Conservation (phyloP, 1,284 basidiomycete species). For the Pseudozyma thailandica region DNA sequence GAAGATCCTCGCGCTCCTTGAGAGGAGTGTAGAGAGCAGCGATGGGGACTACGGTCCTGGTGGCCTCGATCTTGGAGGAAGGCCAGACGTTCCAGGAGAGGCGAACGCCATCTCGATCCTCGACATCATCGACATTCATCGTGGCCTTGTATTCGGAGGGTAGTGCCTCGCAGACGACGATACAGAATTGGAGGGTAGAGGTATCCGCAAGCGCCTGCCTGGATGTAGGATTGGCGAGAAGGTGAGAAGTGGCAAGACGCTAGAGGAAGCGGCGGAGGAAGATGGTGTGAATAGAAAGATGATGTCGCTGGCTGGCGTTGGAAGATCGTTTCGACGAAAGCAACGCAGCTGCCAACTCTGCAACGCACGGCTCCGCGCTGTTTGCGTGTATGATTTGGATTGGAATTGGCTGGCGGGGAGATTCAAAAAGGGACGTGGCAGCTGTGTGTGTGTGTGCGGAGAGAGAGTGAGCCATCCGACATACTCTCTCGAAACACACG, state of each 20-base stretch:
- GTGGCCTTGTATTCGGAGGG: slow-evolving; percentile 1
- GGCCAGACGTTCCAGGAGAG: slow-evolving; percentile 98
- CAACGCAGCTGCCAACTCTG: slow-evolving; percentile 1
- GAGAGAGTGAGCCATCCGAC: slow-evolving; percentile 5
- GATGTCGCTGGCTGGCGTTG: slow-evolving; percentile 19
- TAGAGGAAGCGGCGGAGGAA: not conserved
- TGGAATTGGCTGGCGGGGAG: slow-evolving; percentile 3
- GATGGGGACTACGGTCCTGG: slow-evolving; percentile 96
- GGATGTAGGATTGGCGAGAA: not conserved
- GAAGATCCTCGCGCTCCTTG: slow-evolving; percentile 92
- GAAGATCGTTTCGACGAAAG: slow-evolving; percentile 20
- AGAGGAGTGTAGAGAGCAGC: slow-evolving; percentile 97
- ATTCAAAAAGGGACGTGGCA: slow-evolving; percentile 14
- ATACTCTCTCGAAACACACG: not conserved
- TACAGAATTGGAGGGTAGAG: not conserved
- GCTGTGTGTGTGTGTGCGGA: not conserved
- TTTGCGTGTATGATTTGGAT: slow-evolving; percentile 4
- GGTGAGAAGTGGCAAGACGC: slow-evolving; percentile 7
- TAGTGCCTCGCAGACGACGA: not conserved
- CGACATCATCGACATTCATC: slow-evolving; percentile 68
- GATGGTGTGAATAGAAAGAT: slow-evolving; percentile 4
- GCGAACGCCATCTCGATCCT: slow-evolving; percentile 68
- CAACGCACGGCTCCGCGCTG: slow-evolving; percentile 31
- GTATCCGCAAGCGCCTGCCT: slow-evolving; percentile 13
- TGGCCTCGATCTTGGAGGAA: slow-evolving; percentile 95